phyloP scores from a whole-genome alignment of 495 filamentous ascomycete genomes.

The Usnea hakonensis region DNA sequence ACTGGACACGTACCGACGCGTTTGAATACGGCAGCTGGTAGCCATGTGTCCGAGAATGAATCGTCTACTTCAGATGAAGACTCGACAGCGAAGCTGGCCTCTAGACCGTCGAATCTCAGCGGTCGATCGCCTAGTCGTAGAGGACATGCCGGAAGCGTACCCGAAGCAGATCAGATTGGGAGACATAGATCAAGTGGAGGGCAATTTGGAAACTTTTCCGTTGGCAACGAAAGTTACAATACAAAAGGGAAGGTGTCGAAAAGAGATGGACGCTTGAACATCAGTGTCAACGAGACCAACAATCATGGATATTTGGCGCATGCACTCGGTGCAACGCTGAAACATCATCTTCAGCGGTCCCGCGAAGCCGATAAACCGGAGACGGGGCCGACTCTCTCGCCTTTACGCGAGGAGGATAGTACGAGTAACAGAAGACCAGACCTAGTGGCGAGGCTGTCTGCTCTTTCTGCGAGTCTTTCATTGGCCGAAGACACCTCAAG shows the following conservation, averaged over 20 bases:
- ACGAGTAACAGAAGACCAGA: constrained; percentile 14
- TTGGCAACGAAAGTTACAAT: constrained; percentile 56
- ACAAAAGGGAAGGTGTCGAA: constrained; percentile 59
- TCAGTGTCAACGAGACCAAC: constrained; percentile 59
- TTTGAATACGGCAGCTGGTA: constrained; percentile 17
- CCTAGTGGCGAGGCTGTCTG: constrained; percentile 20
- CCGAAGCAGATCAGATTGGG: not conserved
- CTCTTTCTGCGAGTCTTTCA: constrained; percentile 20
- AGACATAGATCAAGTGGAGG: constrained; percentile 9
- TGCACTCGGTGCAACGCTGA: constrained; percentile 52
- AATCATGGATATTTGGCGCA: constrained; percentile 61
- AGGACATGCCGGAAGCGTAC: not conserved
- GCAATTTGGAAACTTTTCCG: constrained; percentile 31
- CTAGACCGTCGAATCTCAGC: constrained; percentile 10
- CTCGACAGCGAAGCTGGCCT: constrained; percentile 2
- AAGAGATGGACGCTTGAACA: constrained; percentile 60
- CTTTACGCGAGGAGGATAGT: constrained; percentile 15
- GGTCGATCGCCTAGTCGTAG: constrained; percentile 5
- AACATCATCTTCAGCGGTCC: constrained; percentile 29
- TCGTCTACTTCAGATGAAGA: constrained; percentile 21
- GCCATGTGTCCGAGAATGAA: constrained; percentile 8
- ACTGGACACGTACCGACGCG: constrained; percentile 19
- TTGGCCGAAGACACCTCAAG: constrained; percentile 13
- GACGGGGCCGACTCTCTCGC: constrained; percentile 6
- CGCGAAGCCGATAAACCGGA: not conserved